Evolutionary conservation across 2,329 filamentous ascomycete genomes (phyloP), one percentile per base, ranked within the genome.

Genomic region (Fusarium udum): DNA sequence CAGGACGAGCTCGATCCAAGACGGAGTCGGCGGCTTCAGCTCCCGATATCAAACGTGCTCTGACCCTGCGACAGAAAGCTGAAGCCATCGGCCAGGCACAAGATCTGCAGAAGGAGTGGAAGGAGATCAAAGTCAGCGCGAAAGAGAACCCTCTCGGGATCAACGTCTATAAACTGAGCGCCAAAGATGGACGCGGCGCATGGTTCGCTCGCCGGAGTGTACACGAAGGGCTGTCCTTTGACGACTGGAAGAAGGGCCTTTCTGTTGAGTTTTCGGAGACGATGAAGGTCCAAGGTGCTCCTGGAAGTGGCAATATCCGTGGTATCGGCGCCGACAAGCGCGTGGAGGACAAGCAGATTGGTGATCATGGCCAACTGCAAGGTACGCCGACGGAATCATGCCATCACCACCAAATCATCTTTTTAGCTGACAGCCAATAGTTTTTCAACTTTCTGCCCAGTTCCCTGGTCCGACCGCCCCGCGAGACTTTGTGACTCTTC

Each of bases 171-270:
- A 97, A 97, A 81, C 87, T 96, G 67, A 84, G 87, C 0, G 90
- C 92, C 6, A 92, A 93, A 76, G 95, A 98, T 81, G 91, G 94
- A 42, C 92, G 92, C 73, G 95, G 95, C 5, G 87, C 93, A 13
- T 98, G 95, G 95, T 98, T 98, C 82, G 94, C 94, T 31, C 86
- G 95, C 62, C 87, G 92, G 55, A 97, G 94, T 79, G 86, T 97
- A 26, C 95, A 98, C 78, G 90, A 93, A 75, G 93, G 92, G 1
- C 80, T 97, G 26, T 86, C 91, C 0, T 97, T 97, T 80, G 87
- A 89, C 26, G 91, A 90, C 79, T 97, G 94, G 91, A 92, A 91
- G 84, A 86, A 86, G 57, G 94, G 92, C 7, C 87, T 98, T 78
- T 87, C 93, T 79, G 86, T 87, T 28, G 95, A 98, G 84, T 96